Conservation (phyloP, 2,329 filamentous ascomycete genomes). For the Fusarium phyllophilum region DNA sequence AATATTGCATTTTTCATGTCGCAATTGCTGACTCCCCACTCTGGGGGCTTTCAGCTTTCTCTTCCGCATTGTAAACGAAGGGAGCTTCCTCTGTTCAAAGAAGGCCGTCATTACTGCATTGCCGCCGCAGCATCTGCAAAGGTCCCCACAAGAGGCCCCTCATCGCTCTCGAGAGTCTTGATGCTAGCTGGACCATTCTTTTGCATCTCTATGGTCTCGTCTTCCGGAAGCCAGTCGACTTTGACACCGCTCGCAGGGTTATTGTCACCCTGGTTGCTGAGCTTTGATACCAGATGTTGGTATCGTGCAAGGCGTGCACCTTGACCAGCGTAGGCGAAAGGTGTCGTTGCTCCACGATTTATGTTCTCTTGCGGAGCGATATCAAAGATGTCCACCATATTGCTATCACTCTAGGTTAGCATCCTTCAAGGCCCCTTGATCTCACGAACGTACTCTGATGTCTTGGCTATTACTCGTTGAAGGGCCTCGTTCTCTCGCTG, state of each 20-base stretch:
- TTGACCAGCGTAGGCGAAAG: constrained; percentile 63
- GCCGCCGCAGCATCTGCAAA: constrained; percentile 69
- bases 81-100: background rate
- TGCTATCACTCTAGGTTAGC: constrained; percentile 54
- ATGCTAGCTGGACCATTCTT: constrained; percentile 49
- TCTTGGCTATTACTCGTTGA: constrained; percentile 70
- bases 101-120: constrained; percentile 50
- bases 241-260: constrained; percentile 55
- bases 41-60: background rate
- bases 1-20: background rate
- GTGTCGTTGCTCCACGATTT: constrained; percentile 49
- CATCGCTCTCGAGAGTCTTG: constrained; percentile 49
- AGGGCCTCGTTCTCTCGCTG: constrained; percentile 73
- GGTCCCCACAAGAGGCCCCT: constrained; percentile 64
- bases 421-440: background rate
- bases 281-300: constrained; percentile 69
- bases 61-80: background rate
- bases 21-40: constrained; percentile 12
- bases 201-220: constrained; percentile 59
- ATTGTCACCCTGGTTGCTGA: constrained; percentile 59
- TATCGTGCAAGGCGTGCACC: constrained; percentile 67
- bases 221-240: constrained; percentile 66
- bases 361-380: constrained; percentile 64
- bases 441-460: constrained; percentile 64
- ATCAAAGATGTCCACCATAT: constrained; percentile 75